Evolutionary conservation across 495 filamentous ascomycete species (phyloP).

Genomic region (Cercophora scortea): DNA sequence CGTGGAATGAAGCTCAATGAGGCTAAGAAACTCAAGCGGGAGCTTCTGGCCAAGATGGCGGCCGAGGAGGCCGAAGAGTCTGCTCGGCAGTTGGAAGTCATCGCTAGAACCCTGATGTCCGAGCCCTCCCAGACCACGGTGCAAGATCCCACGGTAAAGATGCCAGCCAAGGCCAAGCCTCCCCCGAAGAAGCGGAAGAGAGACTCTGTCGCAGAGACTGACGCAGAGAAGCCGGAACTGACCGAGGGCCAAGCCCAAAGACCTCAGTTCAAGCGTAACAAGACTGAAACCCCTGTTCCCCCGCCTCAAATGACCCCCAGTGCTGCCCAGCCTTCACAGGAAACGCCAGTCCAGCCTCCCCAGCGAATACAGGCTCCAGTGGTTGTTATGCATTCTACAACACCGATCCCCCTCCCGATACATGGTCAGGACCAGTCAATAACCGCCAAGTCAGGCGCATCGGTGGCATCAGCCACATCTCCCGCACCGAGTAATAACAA

Average conservation of each 20-base stretch:
- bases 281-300: slow-evolving; percentile 48
- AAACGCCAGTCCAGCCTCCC: slow-evolving; percentile 31
- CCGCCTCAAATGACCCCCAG: slow-evolving; percentile 31
- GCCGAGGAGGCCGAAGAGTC: slow-evolving; percentile 59
- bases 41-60: slow-evolving; percentile 60
- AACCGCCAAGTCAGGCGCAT: slow-evolving; percentile 17
- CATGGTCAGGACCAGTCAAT: slow-evolving; percentile 22
- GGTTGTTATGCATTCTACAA: slow-evolving; percentile 24
- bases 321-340: slow-evolving; percentile 23
- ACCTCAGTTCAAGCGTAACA: slow-evolving; percentile 46
- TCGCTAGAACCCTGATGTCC: slow-evolving; percentile 45
- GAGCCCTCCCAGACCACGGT: slow-evolving; percentile 12
- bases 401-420: slow-evolving; percentile 26
- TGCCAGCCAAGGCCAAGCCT: slow-evolving; percentile 22
- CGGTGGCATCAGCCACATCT: slow-evolving; percentile 19
- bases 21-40: slow-evolving; percentile 83
- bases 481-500: slow-evolving; percentile 19
- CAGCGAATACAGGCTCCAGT: slow-evolving; percentile 6
- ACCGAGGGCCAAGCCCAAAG: slow-evolving; percentile 18
- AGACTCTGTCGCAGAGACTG: slow-evolving; percentile 37
- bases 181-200: slow-evolving; percentile 46
- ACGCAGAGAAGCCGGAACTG: slow-evolving; percentile 33
- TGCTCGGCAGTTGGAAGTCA: slow-evolving; percentile 45
- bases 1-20: slow-evolving; percentile 88
- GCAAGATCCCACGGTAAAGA: slow-evolving; percentile 14